phyloP scores from a whole-genome alignment of 2,329 filamentous ascomycete species.

The Arthroderma sp. region DNA sequence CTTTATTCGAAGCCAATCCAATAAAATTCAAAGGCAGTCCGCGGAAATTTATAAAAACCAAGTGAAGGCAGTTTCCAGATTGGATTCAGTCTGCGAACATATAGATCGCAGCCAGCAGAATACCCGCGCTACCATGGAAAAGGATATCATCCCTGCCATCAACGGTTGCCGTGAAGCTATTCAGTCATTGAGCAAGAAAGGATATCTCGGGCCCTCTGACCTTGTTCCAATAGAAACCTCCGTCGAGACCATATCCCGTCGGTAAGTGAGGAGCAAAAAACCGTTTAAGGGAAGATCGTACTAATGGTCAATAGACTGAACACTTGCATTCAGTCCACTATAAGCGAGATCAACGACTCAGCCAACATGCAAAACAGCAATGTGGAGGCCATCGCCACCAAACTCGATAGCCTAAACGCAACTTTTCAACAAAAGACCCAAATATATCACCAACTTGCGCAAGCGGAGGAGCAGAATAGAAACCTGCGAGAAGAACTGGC shows the following conservation, averaged over 20 bases:
- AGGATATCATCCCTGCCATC: slow-evolving; percentile 4
- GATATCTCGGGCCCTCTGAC: not conserved
- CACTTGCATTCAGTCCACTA: too few species aligned
- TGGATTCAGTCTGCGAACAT: slow-evolving; percentile 2
- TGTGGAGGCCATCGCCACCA: not conserved
- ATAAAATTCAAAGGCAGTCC: slow-evolving; percentile 4
- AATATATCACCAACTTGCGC: slow-evolving; percentile 11
- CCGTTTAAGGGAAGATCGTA: too few species aligned
- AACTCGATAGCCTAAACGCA: slow-evolving; percentile 8
- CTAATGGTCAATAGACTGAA: too few species aligned
- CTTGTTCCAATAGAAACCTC: slow-evolving; percentile 1
- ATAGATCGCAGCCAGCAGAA: slow-evolving; percentile 1
- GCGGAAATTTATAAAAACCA: slow-evolving; percentile 3
- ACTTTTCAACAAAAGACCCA: not conserved
- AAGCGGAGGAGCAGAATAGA: slow-evolving; percentile 11
- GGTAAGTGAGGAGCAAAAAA: slow-evolving; percentile 14
- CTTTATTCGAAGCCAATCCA: slow-evolving; percentile 18
- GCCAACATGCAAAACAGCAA: too few species aligned
- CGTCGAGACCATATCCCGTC: slow-evolving; percentile 9
- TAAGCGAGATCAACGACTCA: too few species aligned
- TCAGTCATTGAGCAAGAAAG: not conserved
- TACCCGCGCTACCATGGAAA: slow-evolving; percentile 3
- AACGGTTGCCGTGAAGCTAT: slow-evolving; percentile 6
- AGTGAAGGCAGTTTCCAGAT: slow-evolving; percentile 1
- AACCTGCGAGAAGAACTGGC: slow-evolving; percentile 14